Evolutionary conservation across 2,329 filamentous ascomycete genomes (phyloP).

Genomic region (Cladophialophora chaetospira): DNA sequence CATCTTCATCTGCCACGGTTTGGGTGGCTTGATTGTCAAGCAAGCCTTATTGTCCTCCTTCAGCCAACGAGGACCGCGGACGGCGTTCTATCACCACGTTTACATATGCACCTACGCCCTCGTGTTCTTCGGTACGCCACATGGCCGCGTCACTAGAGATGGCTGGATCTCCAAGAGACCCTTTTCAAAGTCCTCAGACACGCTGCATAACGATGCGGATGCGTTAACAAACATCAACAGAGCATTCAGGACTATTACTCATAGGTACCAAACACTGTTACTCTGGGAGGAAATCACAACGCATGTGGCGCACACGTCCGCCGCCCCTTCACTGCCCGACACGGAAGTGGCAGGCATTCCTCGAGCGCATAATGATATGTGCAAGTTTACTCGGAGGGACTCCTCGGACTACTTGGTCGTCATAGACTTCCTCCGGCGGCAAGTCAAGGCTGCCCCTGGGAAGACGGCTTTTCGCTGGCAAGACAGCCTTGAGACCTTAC

Average conservation of each 20-base stretch:
- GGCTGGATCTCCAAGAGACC: conserved; percentile 23
- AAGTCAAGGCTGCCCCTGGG: neutral
- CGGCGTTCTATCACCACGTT: conserved; percentile 37
- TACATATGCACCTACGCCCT: conserved; percentile 40
- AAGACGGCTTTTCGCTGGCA: neutral
- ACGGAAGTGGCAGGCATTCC: neutral
- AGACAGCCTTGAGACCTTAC: neutral
- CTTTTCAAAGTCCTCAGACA: neutral
- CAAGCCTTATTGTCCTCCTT: conserved; percentile 36
- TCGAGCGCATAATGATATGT: conserved; percentile 2
- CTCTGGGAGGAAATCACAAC: conserved; percentile 7
- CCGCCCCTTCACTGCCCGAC: neutral
- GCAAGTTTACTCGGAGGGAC: neutral
- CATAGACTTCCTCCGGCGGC: neutral
- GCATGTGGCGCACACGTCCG: neutral
- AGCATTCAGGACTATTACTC: neutral
- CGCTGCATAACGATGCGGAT: neutral
- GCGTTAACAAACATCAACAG: neutral
- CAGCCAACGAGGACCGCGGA: conserved; percentile 28
- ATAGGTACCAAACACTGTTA: neutral
- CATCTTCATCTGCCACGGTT: conserved; percentile 44
- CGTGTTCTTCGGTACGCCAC: conserved; percentile 45
- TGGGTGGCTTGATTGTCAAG: conserved; percentile 44
- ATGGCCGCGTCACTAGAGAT: conserved; percentile 38
- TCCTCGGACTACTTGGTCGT: conserved; percentile 3